A percentile compares a stretch with the other conserved stretches of the same genome.
phyloP scores from a whole-genome alignment of 495 filamentous ascomycete species.

The Amphirosellinia nigrospora region DNA sequence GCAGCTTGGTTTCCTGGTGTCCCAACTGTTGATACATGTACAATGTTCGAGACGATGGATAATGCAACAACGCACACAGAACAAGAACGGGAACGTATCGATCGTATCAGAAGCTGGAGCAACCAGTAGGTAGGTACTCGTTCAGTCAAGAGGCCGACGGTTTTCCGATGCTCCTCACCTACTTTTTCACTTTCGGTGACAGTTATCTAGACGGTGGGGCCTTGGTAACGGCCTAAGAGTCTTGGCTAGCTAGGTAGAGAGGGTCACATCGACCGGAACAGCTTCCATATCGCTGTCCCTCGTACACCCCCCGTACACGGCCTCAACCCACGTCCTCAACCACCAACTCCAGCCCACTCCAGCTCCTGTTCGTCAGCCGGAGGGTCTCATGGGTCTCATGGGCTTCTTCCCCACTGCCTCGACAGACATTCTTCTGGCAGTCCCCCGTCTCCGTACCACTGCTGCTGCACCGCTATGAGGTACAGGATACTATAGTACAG shows the following conservation, averaged over 20 bases:
- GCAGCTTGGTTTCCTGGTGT: not conserved
- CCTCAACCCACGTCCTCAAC: constrained; percentile 33
- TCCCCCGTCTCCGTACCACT: constrained; percentile 23
- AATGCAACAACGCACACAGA: too few species aligned
- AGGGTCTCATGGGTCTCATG: constrained; percentile 28
- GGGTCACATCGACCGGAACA: constrained; percentile 41
- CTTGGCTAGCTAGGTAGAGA: too few species aligned
- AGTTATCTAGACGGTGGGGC: constrained; percentile 34
- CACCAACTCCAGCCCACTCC: constrained; percentile 25
- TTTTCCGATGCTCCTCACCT: constrained; percentile 15
- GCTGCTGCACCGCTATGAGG: not conserved
- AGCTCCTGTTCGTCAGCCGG: constrained; percentile 39
- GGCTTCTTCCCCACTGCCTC: constrained; percentile 37
- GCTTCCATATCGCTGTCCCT: constrained; percentile 37
- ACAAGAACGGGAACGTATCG: not conserved
- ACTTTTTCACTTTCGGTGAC: constrained; percentile 21
- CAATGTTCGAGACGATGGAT: not conserved
- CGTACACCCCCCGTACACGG: constrained; percentile 26
- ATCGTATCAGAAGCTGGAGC: not conserved
- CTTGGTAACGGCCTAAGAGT: constrained; percentile 29
- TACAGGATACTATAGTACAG: too few species aligned
- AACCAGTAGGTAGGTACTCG: not conserved
- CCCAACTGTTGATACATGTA: constrained; percentile 13
- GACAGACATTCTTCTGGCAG: constrained; percentile 32
- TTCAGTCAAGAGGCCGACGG: not conserved